phyloP scores from a whole-genome alignment of 805 yeast genomes.

The Candida succiphila region DNA sequence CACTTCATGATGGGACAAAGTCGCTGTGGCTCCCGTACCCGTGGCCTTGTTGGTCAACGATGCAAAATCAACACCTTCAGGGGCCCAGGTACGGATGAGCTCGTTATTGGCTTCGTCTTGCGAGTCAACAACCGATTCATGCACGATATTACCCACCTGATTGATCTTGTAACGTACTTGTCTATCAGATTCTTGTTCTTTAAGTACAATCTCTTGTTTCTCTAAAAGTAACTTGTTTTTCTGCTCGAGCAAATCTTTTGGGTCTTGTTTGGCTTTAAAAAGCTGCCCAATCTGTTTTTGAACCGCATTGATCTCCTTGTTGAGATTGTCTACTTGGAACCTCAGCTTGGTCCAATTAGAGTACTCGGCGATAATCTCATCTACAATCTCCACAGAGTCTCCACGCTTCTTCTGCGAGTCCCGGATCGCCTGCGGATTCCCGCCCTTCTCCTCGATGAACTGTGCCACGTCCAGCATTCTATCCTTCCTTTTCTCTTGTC shows the following conservation, averaged over 20 bases:
- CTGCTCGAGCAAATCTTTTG: slow-evolving; percentile 68
- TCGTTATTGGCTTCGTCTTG: slow-evolving; percentile 88
- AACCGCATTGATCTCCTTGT: slow-evolving; percentile 78
- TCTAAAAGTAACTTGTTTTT: slow-evolving; percentile 67
- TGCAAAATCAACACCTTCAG: slow-evolving; percentile 44
- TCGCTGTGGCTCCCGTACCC: slow-evolving; percentile 68
- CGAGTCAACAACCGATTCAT: slow-evolving; percentile 81
- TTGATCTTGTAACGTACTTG: slow-evolving; percentile 72
- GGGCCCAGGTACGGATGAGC: slow-evolving; percentile 79
- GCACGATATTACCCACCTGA: slow-evolving; percentile 89
- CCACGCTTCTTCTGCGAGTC: slow-evolving; percentile 91
- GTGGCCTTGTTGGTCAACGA: slow-evolving; percentile 58
- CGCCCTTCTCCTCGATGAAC: slow-evolving; percentile 94
- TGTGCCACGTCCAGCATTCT: slow-evolving; percentile 85
- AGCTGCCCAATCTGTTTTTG: slow-evolving; percentile 92
- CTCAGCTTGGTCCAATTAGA: slow-evolving; percentile 85
- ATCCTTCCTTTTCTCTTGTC: no score
- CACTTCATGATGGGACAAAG: slow-evolving; percentile 90
- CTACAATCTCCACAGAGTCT: slow-evolving; percentile 88
- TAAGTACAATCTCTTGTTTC: slow-evolving; percentile 54
- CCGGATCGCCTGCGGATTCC: slow-evolving; percentile 83
- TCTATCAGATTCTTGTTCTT: slow-evolving; percentile 74
- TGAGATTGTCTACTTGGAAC: slow-evolving; percentile 82
- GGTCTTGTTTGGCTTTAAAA: slow-evolving; percentile 93
- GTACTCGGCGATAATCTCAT: slow-evolving; percentile 87